Base-by-base conservation (phyloP, 2,329 filamentous ascomycete genomes). In the Trichothecium sympodiale region DNA sequence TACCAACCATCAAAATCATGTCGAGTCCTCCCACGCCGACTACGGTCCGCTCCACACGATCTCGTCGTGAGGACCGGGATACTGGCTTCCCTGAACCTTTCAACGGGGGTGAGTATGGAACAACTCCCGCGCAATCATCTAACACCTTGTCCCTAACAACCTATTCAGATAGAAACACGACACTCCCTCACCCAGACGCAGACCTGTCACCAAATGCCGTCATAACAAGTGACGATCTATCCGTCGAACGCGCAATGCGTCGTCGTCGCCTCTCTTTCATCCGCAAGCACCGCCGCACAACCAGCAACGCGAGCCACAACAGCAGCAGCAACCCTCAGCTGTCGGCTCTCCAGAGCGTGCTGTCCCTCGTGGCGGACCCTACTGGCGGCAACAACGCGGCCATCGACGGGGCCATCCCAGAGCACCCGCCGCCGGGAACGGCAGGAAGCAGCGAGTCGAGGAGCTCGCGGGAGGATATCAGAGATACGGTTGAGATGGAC, bases 101-200 rank as follows among this genome's bases (percentile, higher is more conserved):
- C 31, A 61, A 62, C 37, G 60, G 56, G 36, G 49, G 67, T 70
- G 46, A 48, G 63, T 56, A 4, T n/a, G n/a, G n/a, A n/a, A 6
- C 27, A 17, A 16, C 16, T 15, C 17, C 27, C 17, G n/a, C 17
- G 33, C 25, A 32, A 20, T 13, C 17, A 41, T 31, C 20, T 6
- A 14, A 28, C 16, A 13, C 8, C 14, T 15, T 28, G 14, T 8
- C 17, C 10, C 23, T 38, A 17, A 30, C 30, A 26, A 16, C 14
- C n/a, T 6, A 29, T 20, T 8, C 16, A 14, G 13, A 41, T 46
- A 35, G 67, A 41, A 80, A 77, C 46, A 80, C 76, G 12, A 76
- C 74, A 3, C 59, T 74, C 13, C 71, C 70, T 15, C 74, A 80
- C 41, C 76, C 76, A 16, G 73, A 77, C 14, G 76, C 76, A 39